Base-by-base conservation (phyloP, 345 rosid species). In the Gynandropsis gynandra region DNA sequence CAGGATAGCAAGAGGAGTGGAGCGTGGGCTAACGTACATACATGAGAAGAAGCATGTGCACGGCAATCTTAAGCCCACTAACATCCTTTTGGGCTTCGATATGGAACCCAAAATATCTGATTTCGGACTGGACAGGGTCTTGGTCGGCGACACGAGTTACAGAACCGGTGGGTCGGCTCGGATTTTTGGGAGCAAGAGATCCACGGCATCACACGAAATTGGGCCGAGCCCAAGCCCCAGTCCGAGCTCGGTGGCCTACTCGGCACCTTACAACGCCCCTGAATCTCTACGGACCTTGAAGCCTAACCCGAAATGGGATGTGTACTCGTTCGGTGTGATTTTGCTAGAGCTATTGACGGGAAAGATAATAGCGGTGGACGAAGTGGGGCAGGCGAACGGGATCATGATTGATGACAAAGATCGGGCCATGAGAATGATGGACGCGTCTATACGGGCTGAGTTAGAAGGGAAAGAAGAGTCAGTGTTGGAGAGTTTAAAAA, bases 31-130 rank as follows among this genome's bases (percentile, higher is more conserved):
- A 11, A 62, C 74, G 0, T 85, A 72, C 52, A 82, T 92, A 36
- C 96, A 92, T 39, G 98, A 92, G 38, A 87, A 81, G 76, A 87
- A 79, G 66, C 85, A 85, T 4, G 84, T 92, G 35, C 89, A 92
- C 31, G 96, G 84, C 14, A 92, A 87, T 61, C 68, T 92, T 46
- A 92, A 87, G 74, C 98, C 96, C 49, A 73, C 89, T 29, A 85
- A 92, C 48, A 78, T 92, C 50, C 85, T 92, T 4, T 58, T 92
- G 69, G 84, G 89, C 17, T 9, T 64, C 1, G 78, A 92, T 34
- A 76, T 82, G 89, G 95, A 85, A 58, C 98, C 98, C 2, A 78
- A 61, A 47, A 67, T 92, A 0, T 93, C 95, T 1, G 95, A 92
- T 62, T 92, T 92, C 20, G 96, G 98, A 16, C 89, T 92, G 2